Base-by-base conservation (phyloP, 768 basidiomycete genomes). In the Auricularia sp. region DNA sequence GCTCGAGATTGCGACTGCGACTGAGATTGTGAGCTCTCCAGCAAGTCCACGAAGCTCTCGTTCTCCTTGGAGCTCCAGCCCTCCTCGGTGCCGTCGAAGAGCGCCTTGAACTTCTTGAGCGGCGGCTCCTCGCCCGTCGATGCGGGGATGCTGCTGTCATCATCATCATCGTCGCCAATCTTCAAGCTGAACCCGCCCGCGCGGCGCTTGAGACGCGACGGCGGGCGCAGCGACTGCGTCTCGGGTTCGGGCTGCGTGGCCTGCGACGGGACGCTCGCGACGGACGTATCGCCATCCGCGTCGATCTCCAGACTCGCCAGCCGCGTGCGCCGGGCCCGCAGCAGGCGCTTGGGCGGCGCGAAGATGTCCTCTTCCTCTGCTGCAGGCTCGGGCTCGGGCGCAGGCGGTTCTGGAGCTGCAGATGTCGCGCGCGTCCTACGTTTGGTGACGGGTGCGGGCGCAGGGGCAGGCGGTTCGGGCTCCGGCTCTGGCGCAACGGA, bases 101-200 rank as follows among this genome's bases (percentile, higher is more conserved):
- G 76, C 0, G 84, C 83, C 68, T 84, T 86, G 77, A 85, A 88
- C 72, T 84, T 88, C 71, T 90, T 90, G 34, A 83, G 72, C 2
- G 85, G 82, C 0, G 85, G 88, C 67, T 85, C 24, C 14, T 24
- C 56, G 0, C 11, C 56, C 34, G 14, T n/a, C n/a, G 54, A n/a
- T 0, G 14, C 56, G 21, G 13, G 56, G 11, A 33, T 29, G 21
- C 56, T 56, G 44, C 44, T 51, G 11, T 51, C 85, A n/a, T 65
- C 64, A 8, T 45, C 44, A 18, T 33, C 58, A 54, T 62, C 54
- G 47, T 62, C 61, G 4, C 51, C 29, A 6, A 62, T 70, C 73
- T 29, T 66, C 67, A 18, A 71, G 42, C 63, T 68, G 63, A 59
- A 59, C 29, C 56, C 56, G 56, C 56, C 24, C 34, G n/a, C 54